Percentiles rank a stretch among this genome's conserved stretches.
phyloP scores from a whole-genome alignment of 257 asterid genomes.

The Thymus mandschuricus region DNA sequence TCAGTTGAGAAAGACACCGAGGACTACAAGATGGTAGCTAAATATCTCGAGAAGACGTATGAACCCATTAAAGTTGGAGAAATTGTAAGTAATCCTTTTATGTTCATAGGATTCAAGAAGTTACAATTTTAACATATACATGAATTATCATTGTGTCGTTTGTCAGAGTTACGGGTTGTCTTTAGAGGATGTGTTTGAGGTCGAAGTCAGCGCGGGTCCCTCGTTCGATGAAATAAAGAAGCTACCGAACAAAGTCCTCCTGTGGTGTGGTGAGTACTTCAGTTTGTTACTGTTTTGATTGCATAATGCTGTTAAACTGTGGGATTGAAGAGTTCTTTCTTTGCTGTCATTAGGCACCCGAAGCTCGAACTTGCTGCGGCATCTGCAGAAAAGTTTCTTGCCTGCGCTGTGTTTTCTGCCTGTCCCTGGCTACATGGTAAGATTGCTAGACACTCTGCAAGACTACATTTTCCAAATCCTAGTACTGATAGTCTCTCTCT shows the following conservation, averaged over 20 bases:
- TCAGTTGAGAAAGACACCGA: conserved; percentile 54
- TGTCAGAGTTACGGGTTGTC: conserved; percentile 77
- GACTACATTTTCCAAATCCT: background rate
- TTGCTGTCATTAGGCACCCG: conserved; percentile 53
- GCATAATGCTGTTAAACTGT: background rate
- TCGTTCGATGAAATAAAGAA: conserved; percentile 67
- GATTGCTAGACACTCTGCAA: background rate
- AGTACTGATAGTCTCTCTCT: too few species aligned
- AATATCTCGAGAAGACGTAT: conserved; percentile 74
- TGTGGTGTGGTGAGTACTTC: conserved; percentile 82
- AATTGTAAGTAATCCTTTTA: conserved; percentile 44
- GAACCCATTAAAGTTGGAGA: conserved; percentile 84
- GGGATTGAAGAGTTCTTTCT: background rate
- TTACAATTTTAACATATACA: background rate
- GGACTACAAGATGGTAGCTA: conserved; percentile 78
- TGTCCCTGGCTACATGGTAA: conserved; percentile 86
- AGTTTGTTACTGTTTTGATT: background rate
- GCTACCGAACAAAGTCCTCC: conserved; percentile 69
- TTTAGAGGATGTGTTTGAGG: conserved; percentile 63
- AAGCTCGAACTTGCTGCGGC: conserved; percentile 77
- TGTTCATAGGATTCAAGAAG: background rate
- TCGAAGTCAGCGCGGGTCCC: conserved; percentile 75
- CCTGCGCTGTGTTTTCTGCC: conserved; percentile 75
- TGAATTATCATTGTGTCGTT: background rate
- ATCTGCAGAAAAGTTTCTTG: conserved; percentile 76